Conservation (phyloP, 192 early-diverging fungal genomes). For the Podila minutissima region DNA sequence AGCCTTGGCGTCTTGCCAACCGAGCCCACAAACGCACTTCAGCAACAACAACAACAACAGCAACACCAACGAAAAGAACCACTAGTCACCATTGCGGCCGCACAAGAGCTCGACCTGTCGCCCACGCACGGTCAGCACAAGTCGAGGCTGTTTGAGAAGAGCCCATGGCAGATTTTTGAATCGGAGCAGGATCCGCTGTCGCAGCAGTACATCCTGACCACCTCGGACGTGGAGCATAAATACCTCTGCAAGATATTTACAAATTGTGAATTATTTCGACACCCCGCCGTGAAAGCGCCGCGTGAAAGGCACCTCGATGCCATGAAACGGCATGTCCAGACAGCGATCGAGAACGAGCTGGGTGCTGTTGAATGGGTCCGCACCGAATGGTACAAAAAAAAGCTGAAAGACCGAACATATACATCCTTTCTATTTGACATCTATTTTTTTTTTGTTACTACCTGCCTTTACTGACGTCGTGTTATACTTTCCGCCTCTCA, state of each 20-base stretch:
- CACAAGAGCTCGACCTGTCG: neutral
- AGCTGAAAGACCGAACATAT: neutral
- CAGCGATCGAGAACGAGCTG: conserved; percentile 26
- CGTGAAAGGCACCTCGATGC: neutral
- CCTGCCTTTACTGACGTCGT: neutral
- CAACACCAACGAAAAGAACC: neutral
- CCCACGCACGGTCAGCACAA: neutral
- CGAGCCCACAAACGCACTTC: neutral
- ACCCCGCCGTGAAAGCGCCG: neutral
- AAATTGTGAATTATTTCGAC: neutral
- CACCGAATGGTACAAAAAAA: conserved; percentile 4
- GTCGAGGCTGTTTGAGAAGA: neutral
- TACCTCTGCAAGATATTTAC: conserved; percentile 24
- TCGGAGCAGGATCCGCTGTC: conserved; percentile 13
- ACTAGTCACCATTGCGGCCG: neutral
- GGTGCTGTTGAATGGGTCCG: conserved; percentile 23
- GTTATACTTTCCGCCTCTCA: no score
- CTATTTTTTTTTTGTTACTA: neutral
- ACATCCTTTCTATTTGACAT: neutral
- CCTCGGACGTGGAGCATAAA: neutral
- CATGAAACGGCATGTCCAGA: conserved; percentile 5
- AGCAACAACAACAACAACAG: conserved; percentile 5
- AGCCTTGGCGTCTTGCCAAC: conserved; percentile 1
- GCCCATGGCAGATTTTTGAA: neutral
- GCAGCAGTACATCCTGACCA: conserved; percentile 9